phyloP scores from a whole-genome alignment of 176 grass and related monocot genomes.

The Oryza meyeriana region DNA sequence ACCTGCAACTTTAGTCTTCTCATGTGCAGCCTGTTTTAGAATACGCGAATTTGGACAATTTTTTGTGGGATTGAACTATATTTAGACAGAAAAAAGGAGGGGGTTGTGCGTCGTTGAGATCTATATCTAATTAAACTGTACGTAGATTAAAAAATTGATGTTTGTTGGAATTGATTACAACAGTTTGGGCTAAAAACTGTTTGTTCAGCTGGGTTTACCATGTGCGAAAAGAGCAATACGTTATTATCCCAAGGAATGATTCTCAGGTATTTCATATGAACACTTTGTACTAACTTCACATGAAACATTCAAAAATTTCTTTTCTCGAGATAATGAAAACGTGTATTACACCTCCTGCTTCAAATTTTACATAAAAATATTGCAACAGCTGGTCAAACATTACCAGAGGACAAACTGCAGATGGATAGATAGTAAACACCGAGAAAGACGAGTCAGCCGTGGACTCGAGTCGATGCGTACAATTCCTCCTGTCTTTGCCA shows the following conservation, averaged over 20 bases:
- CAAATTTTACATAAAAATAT: background rate
- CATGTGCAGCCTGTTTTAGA: background rate
- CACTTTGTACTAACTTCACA: background rate
- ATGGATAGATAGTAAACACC: background rate
- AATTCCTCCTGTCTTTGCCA: background rate
- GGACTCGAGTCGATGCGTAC: background rate
- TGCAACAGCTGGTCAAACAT: background rate
- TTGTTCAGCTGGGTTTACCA: background rate
- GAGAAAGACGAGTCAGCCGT: background rate
- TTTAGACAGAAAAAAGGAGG: background rate
- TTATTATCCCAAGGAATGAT: background rate
- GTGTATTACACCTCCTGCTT: too few relatives aligned
- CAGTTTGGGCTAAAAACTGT: background rate
- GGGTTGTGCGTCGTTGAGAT: background rate
- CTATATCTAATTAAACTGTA: background rate
- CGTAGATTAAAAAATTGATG: background rate
- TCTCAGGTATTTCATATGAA: background rate
- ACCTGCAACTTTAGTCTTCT: background rate
- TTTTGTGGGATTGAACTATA: background rate
- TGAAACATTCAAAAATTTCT: background rate
- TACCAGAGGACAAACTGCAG: background rate
- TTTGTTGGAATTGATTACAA: background rate
- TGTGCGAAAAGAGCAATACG: background rate
- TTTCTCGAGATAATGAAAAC: too few relatives aligned
- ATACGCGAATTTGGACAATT: background rate